These are phyloP conservation scores for Metschnikowia lachancei DNA, from an alignment of 805 yeast species.

Conservation along the genomic window DNA sequence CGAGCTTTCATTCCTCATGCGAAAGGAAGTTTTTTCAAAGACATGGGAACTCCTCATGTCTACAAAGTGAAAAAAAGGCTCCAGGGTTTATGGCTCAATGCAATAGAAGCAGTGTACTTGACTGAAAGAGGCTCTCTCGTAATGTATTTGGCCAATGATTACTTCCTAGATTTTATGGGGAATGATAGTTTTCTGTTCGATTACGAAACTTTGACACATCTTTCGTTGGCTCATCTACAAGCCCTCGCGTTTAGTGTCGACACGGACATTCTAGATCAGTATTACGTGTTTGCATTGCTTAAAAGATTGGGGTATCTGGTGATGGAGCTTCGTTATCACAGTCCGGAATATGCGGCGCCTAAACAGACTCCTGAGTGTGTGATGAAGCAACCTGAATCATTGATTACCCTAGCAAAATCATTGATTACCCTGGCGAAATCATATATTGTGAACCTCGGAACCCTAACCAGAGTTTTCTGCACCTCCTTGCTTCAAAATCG, in stretches of 20 bases:
- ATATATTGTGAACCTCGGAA: slow-evolving; percentile 1
- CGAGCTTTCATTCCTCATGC: slow-evolving; percentile 44
- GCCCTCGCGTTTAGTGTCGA: slow-evolving; percentile 42
- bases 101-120: slow-evolving; percentile 72
- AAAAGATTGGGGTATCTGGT: slow-evolving; percentile 76
- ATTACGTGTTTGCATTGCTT: slow-evolving; percentile 68
- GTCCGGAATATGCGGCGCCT: not conserved
- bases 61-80: slow-evolving; percentile 14
- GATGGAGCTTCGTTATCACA: slow-evolving; percentile 18
- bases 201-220: slow-evolving; percentile 25
- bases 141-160: slow-evolving; percentile 26
- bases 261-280: slow-evolving; percentile 47
- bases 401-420: not conserved
- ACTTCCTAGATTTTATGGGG: slow-evolving; percentile 23
- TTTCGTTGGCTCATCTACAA: slow-evolving; percentile 67
- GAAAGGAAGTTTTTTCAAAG: slow-evolving; percentile 69
- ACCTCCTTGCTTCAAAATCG: not conserved
- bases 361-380: not conserved
- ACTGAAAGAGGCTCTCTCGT: slow-evolving; percentile 69
- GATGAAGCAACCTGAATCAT: not conserved
- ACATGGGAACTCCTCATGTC: slow-evolving; percentile 57
- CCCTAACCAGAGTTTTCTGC: not conserved
- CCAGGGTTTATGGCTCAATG: slow-evolving; percentile 47
- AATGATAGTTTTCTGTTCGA: slow-evolving; percentile 24
- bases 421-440: not conserved